A percentile compares a stretch with the other conserved stretches of the same genome.
phyloP scores from a whole-genome alignment of 805 yeast species.

The Wickerhamiella australiensis region DNA sequence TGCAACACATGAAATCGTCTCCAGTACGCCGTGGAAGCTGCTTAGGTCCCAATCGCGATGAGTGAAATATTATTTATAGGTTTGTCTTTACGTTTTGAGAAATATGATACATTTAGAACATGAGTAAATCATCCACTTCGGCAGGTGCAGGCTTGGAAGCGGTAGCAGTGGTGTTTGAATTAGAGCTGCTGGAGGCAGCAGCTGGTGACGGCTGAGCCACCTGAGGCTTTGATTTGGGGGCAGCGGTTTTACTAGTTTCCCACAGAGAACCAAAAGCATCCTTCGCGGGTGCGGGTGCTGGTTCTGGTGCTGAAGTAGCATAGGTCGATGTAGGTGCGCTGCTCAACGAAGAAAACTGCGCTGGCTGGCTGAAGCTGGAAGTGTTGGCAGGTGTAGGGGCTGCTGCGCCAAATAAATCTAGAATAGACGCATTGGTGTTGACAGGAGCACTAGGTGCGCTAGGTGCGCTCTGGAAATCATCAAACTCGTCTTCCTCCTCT shows the following conservation, averaged over 20 bases:
- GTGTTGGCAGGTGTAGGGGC: constrained; percentile 8
- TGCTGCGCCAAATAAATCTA: constrained; percentile 19
- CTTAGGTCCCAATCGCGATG: constrained; percentile 15
- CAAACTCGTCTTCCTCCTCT: constrained; percentile 42
- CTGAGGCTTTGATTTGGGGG: constrained; percentile 20
- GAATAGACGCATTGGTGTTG: constrained; percentile 18
- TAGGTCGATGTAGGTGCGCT: not conserved
- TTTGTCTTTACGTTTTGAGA: not conserved
- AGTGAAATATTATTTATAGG: not conserved
- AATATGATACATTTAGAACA: constrained; percentile 10
- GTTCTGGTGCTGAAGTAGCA: constrained; percentile 12
- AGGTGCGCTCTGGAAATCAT: constrained; percentile 54
- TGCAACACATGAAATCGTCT: constrained; percentile 17
- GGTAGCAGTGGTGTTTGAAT: not conserved
- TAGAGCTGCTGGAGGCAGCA: constrained; percentile 13
- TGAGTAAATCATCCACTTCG: constrained; percentile 13
- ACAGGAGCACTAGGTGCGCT: constrained; percentile 27
- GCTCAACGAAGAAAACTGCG: not conserved
- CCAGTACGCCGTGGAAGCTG: constrained; percentile 23
- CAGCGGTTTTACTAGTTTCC: constrained; percentile 25
- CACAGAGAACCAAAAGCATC: constrained; percentile 34
- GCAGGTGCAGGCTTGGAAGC: constrained; percentile 4
- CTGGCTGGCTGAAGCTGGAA: not conserved
- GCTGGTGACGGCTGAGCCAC: constrained; percentile 14
- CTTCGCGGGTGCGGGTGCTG: constrained; percentile 17